Evolutionary conservation across 371 early-diverging fungal species (phyloP), one percentile per base, ranked within the genome.

Genomic region (Entomophthora muscae): DNA sequence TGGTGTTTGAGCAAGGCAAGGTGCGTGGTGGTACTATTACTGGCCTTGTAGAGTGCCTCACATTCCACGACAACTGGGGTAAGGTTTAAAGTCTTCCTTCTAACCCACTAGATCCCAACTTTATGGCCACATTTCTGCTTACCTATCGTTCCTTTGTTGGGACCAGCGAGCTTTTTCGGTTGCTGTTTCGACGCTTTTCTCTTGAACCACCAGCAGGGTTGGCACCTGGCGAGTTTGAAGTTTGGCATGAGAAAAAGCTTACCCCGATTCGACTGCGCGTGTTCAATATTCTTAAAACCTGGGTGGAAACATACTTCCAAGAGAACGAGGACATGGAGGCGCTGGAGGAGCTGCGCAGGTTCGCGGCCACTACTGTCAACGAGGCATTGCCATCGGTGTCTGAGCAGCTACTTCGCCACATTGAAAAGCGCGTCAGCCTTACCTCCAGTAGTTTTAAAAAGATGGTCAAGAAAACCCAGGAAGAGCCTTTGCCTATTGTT

Each of bases 11-110:
- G 63, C 91, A 93, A 31, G 84, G 84, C 2, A 76, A 75, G 61
- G 85, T 95, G 63, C 85, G 84, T 67, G 95, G 92, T 59, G 94
- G 94, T 26, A 92, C 91, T 5, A 74, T 93, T 53, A 69, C 75
- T 12, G 88, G 89, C 0, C 73, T 95, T 33, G 83, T 94, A 3
- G 94, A 94, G 73, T 78, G 90, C 3, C 74, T 95, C 64, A 94
- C 93, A 1, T 72, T 86, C 5, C 95, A 94, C 66, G 90, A 91
- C 27, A 61, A 61, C 27, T 61, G 31, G 3, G 77, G 77, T 75
- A 71, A 69, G 62, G 31, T 22, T 21, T 0, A 53, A 55, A 26
- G 10, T 32, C 23, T 32, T 31, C 26, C 42, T 24, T 29, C 32
- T 61, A 33, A 61, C 22, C 31, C 72, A 2, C 66, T 75, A 68